These are phyloP conservation scores for Exophiala lecanii-corni DNA, from an alignment of 2,329 filamentous ascomycete genomes.

Conservation along the genomic window DNA sequence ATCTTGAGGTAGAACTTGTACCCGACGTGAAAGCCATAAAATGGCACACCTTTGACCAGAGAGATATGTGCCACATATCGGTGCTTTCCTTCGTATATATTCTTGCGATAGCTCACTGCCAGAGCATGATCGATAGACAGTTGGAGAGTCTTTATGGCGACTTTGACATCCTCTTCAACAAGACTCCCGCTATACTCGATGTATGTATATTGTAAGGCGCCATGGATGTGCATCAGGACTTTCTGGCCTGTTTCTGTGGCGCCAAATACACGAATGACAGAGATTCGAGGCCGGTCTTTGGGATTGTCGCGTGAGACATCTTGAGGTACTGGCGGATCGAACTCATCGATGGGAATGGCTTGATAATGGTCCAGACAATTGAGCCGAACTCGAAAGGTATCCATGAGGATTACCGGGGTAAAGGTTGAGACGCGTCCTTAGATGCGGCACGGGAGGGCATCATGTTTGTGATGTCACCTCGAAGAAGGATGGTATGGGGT, in stretches of 20 bases:
- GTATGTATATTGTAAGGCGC: conserved; percentile 93
- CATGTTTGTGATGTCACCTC: too few species aligned
- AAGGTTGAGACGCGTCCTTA: conserved; percentile 12
- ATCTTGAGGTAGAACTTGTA: conserved; percentile 90
- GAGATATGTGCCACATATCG: conserved; percentile 85
- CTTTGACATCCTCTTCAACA: conserved; percentile 61
- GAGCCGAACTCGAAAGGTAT: conserved; percentile 80
- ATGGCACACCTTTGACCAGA: conserved; percentile 86
- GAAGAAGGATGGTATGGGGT: too few species aligned
- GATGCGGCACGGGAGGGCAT: too few species aligned
- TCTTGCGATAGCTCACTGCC: conserved; percentile 75
- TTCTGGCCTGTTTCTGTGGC: conserved; percentile 93
- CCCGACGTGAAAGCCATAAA: conserved; percentile 93
- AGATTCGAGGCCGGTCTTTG: conserved; percentile 66
- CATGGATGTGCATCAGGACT: conserved; percentile 92
- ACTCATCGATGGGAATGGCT: conserved; percentile 62
- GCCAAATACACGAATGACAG: conserved; percentile 85
- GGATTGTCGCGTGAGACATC: conserved; percentile 47
- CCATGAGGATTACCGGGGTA: conserved; percentile 43
- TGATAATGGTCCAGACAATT: conserved; percentile 98
- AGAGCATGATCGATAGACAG: conserved; percentile 87
- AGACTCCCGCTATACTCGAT: conserved; percentile 74
- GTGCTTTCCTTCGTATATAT: conserved; percentile 63
- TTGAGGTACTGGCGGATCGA: conserved; percentile 74
- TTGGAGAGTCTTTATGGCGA: conserved; percentile 73